Evolutionary conservation across 371 early-diverging fungal genomes (phyloP).

Genomic region (Synchytrium microbalum): DNA sequence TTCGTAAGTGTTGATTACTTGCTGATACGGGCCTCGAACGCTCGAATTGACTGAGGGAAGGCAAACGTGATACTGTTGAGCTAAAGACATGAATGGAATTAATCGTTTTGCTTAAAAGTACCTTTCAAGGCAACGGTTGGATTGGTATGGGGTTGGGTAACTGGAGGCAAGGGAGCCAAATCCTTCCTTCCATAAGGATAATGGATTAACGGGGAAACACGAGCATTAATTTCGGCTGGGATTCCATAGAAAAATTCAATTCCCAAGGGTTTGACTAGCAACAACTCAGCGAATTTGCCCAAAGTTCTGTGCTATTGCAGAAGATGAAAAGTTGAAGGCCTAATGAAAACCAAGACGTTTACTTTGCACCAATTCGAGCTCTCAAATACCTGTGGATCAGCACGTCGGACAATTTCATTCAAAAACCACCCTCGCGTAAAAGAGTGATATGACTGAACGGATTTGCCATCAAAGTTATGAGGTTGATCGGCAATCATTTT

Average conservation of each 20-base stretch:
- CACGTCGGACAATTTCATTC: slow-evolving; percentile 59
- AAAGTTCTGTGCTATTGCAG: slow-evolving; percentile 49
- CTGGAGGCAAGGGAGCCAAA: slow-evolving; percentile 38
- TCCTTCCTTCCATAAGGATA: slow-evolving; percentile 31
- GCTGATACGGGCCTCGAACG: slow-evolving; percentile 17
- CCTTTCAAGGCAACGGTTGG: slow-evolving; percentile 17
- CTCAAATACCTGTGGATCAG: slow-evolving; percentile 37
- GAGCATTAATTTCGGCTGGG: slow-evolving; percentile 30
- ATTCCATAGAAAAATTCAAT: slow-evolving; percentile 51
- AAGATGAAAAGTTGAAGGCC: no score
- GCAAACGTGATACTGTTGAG: slow-evolving; percentile 18
- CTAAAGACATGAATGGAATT: no score
- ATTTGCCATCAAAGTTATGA: slow-evolving; percentile 52
- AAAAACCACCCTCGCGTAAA: slow-evolving; percentile 60
- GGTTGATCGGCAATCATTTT: slow-evolving; percentile 46
- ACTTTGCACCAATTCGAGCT: no score
- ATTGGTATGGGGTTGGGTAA: slow-evolving; percentile 16
- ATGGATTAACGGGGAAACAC: slow-evolving; percentile 36
- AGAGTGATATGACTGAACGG: slow-evolving; percentile 53
- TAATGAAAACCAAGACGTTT: no score
- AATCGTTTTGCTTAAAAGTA: no score
- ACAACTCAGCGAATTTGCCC: slow-evolving; percentile 46
- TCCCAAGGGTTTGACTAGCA: slow-evolving; percentile 35
- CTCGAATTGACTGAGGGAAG: slow-evolving; percentile 36
- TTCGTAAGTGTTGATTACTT: slow-evolving; percentile 22